These are phyloP conservation scores for Vigna radiata DNA, from an alignment of 306 rosid species.

Conservation along the genomic window DNA sequence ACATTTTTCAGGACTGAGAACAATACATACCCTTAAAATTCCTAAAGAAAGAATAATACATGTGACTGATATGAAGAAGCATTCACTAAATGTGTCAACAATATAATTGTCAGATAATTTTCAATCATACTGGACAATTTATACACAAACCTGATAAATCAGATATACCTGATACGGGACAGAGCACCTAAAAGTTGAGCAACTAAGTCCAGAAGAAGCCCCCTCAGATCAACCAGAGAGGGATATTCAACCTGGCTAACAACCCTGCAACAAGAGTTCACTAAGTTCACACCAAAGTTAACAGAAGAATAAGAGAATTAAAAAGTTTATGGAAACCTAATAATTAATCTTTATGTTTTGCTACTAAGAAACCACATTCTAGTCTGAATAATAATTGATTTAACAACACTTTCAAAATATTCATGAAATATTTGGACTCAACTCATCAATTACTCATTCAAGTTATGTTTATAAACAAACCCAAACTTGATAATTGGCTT, in stretches of 20 bases:
- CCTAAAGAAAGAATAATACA: conserved; percentile 25
- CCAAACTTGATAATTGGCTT: too few species aligned
- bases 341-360: conserved; percentile 4
- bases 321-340: conserved; percentile 13
- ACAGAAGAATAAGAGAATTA: conserved; percentile 24
- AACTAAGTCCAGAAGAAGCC: conserved; percentile 97
- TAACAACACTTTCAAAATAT: conserved; percentile 19
- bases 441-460: too few species aligned
- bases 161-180: conserved; percentile 95
- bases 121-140: conserved; percentile 9
- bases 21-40: conserved; percentile 24
- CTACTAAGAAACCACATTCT: conserved; percentile 32
- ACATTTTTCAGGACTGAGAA: conserved; percentile 5
- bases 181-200: conserved; percentile 98
- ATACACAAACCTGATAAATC: conserved; percentile 30
- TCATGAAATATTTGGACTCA: too few species aligned
- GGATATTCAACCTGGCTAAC: conserved; percentile 99
- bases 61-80: conserved; percentile 28
- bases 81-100: conserved; percentile 33
- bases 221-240: conserved; percentile 95
- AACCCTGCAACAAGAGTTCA: conserved; percentile 77
- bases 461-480: too few species aligned
- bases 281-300: conserved; percentile 40
- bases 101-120: conserved; percentile 15
- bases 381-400: conserved; percentile 12